Conservation (phyloP, 768 basidiomycete species). For the Lyophyllum decastes region DNA sequence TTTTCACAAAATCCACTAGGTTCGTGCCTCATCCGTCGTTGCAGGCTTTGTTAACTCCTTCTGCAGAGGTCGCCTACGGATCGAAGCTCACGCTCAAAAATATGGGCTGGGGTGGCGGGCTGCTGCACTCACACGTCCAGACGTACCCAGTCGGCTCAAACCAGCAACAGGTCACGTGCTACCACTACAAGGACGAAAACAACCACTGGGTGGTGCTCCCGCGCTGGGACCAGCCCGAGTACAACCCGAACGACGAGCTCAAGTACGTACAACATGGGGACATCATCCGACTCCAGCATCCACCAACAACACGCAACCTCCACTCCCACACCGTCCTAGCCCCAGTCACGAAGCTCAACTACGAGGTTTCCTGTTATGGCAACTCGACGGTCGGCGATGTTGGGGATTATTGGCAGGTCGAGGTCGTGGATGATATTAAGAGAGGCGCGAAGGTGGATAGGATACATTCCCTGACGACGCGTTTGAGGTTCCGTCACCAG, state of each 20-base stretch:
- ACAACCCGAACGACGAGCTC: constrained; percentile 68
- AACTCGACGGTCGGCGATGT: constrained; percentile 85
- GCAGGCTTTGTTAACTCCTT: neutral
- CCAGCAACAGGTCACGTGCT: constrained; percentile 98
- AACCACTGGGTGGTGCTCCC: constrained; percentile 88
- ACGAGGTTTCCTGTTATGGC: constrained; percentile 95
- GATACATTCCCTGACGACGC: constrained; percentile 90
- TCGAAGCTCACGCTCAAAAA: constrained; percentile 94
- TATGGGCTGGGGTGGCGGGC: constrained; percentile 96
- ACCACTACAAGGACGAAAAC: constrained; percentile 99
- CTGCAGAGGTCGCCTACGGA: constrained; percentile 81
- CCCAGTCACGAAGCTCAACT: constrained; percentile 84
- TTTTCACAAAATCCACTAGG: constrained; percentile 90
- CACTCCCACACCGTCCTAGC: constrained; percentile 91
- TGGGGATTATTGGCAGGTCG: constrained; percentile 90
- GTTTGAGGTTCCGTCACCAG: constrained; percentile 81
- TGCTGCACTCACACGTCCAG: constrained; percentile 97
- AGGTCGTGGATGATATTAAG: constrained; percentile 89
- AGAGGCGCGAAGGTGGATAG: constrained; percentile 60
- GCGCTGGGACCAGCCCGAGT: constrained; percentile 71
- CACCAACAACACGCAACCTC: constrained; percentile 82
- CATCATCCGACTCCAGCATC: constrained; percentile 79
- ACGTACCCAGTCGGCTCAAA: constrained; percentile 88
- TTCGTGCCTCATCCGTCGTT: constrained; percentile 28
- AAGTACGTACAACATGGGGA: constrained; percentile 77